Conservation (phyloP, 148 eudicot species). For the Polygonum maritimum region DNA sequence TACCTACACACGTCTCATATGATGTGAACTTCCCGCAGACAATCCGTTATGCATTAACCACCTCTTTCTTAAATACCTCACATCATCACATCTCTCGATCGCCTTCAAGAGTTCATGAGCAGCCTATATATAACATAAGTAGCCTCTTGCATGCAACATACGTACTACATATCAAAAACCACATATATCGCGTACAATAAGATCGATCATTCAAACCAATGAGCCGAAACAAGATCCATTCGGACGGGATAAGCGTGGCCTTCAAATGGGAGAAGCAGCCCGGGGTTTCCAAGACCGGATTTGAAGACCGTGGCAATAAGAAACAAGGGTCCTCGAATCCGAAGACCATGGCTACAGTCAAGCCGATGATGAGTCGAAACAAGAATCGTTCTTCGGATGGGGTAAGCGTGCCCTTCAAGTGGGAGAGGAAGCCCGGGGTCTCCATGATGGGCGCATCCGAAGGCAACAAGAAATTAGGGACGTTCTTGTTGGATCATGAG, state of each 20-base stretch:
- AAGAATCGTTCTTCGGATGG: slow-evolving; percentile 5
- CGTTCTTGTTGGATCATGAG: no score
- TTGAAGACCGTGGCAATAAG: neutral
- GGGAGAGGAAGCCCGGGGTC: slow-evolving; percentile 11
- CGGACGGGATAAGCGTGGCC: neutral
- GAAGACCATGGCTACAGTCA: neutral
- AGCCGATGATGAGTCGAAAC: neutral
- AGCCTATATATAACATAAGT: neutral
- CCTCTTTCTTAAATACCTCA: neutral
- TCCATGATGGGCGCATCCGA: neutral
- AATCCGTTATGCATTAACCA: neutral
- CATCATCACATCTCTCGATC: neutral
- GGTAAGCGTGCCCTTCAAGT: neutral
- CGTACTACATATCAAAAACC: neutral
- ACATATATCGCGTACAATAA: no score
- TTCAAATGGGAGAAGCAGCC: slow-evolving; percentile 13
- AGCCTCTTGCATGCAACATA: neutral
- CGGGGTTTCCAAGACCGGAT: neutral
- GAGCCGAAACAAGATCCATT: neutral
- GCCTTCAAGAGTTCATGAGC: neutral
- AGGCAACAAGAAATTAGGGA: neutral
- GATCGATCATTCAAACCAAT: neutral
- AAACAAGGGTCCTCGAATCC: neutral
- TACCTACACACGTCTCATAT: neutral
- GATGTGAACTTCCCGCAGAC: neutral